Base-by-base conservation (phyloP, 495 filamentous ascomycete genomes). In the Apiosordaria backusii region DNA sequence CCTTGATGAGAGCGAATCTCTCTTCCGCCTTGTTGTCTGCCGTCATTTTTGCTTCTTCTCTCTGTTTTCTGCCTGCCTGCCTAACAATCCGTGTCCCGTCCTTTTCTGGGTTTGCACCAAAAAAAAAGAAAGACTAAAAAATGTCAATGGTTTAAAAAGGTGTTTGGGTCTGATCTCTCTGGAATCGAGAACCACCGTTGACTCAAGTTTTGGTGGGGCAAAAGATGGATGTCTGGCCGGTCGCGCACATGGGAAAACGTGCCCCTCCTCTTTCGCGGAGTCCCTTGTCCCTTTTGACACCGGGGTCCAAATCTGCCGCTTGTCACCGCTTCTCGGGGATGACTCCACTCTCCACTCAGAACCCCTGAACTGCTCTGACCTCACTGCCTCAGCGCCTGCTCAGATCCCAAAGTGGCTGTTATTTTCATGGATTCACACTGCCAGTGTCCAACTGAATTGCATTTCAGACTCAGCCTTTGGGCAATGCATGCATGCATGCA, bases 1-100 rank as follows among this genome's bases (percentile, higher is more conserved):
- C 85, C 19, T 82, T 84, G 75, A 98, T 97, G 67, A 97, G 85
- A 57, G 83, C 83, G 2, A 70, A 53, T 40, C 68, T 61, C 62
- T 61, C 7, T 29, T 65, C 58, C 25, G 65, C 40, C 19, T 61
- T 54, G 5, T 58, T 22, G 45, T 57, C 65, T 27, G 68, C 61
- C 68, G 67, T 66, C 27, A 50, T 70, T 57, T 13, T 50, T 65
- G 23, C n/a, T 23, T 13, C 9, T 45, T n/a, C n/a, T n/a, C n/a
- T n/a, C n/a, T 10, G 4, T 45, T 45, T 45, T 45, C 35, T 18
- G 35, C n/a, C n/a, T 45, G 10, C 35, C 9, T 29, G 27, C 7
- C 27, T 53, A 13, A 53, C 16, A 16, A 19, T 13, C 35, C 13
- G 10, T 45, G 22, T 54, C 52, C 52, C 22, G n/a, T 55, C 52